Conservation (phyloP, 164 flowering plant species). For the Stephania japonica region DNA sequence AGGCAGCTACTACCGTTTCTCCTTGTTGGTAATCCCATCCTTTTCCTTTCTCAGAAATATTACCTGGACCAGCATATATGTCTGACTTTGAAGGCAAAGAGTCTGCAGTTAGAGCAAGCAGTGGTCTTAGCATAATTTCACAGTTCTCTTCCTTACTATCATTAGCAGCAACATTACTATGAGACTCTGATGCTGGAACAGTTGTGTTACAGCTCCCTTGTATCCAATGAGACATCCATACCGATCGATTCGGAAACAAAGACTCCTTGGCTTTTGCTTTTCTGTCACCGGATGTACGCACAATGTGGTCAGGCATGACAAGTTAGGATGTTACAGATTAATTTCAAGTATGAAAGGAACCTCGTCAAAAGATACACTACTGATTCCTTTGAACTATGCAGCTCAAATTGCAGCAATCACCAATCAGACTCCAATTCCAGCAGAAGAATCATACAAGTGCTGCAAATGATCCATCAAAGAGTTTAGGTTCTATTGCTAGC, state of each 20-base stretch:
- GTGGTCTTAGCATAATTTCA: slow-evolving; percentile 7
- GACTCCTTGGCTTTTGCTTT: slow-evolving; percentile 21
- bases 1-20: slow-evolving; percentile 6
- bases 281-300: slow-evolving; percentile 17
- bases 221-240: slow-evolving; percentile 69
- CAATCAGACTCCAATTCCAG: slow-evolving; percentile 1
- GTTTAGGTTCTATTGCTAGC: not conserved
- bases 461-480: not conserved
- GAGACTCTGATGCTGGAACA: slow-evolving; percentile 8
- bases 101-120: slow-evolving; percentile 5
- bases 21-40: slow-evolving; percentile 7
- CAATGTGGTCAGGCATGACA: slow-evolving; percentile 34
- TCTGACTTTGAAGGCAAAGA: slow-evolving; percentile 5
- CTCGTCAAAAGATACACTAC: slow-evolving; percentile 2
- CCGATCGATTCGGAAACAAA: slow-evolving; percentile 25
- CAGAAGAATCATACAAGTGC: not conserved
- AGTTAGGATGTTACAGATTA: not conserved
- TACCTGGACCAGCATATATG: slow-evolving; percentile 2
- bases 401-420: slow-evolving; percentile 4
- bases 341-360: not conserved
- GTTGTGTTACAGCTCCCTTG: slow-evolving; percentile 24
- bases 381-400: slow-evolving; percentile 12
- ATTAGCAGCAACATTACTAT: slow-evolving; percentile 7
- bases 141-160: slow-evolving; percentile 15
- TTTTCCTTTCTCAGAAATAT: slow-evolving; percentile 8